A percentile compares a stretch with the other conserved stretches of the same genome.
These are phyloP conservation scores for Monosporascus sp. DNA, from an alignment of 2,329 filamentous ascomycete genomes.

Conservation along the genomic window DNA sequence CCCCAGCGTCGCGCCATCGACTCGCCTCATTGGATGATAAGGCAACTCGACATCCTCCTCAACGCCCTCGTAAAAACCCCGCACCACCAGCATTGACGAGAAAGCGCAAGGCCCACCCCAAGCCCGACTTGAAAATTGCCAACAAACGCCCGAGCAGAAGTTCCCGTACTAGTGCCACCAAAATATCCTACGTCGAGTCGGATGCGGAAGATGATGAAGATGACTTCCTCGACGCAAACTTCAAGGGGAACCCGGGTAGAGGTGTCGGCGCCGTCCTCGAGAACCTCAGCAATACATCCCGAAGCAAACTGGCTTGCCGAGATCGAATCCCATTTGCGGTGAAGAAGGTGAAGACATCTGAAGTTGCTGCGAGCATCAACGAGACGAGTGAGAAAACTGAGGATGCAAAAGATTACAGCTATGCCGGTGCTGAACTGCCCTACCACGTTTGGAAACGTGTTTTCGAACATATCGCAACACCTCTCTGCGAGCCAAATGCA, in stretches of 20 bases:
- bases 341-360: neutral
- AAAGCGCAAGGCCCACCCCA: conserved; percentile 8
- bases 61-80: too few relatives aligned
- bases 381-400: neutral
- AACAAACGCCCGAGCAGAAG: conserved; percentile 5
- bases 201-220: neutral
- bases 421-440: conserved; percentile 38
- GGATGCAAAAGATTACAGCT: neutral
- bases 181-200: conserved; percentile 1
- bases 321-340: neutral
- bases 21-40: neutral
- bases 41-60: neutral
- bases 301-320: neutral
- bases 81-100: neutral
- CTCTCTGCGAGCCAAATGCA: conserved; percentile 41
- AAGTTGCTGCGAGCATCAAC: neutral
- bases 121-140: conserved; percentile 1
- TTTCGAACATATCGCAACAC: conserved; percentile 61
- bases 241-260: neutral
- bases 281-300: neutral
- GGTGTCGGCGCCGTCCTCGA: neutral
- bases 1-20: neutral
- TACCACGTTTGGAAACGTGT: conserved; percentile 66
- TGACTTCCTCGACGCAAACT: neutral
- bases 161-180: conserved; percentile 1